Base-by-base conservation (phyloP, 305 asterid species). In the Plantago coronopus region DNA sequence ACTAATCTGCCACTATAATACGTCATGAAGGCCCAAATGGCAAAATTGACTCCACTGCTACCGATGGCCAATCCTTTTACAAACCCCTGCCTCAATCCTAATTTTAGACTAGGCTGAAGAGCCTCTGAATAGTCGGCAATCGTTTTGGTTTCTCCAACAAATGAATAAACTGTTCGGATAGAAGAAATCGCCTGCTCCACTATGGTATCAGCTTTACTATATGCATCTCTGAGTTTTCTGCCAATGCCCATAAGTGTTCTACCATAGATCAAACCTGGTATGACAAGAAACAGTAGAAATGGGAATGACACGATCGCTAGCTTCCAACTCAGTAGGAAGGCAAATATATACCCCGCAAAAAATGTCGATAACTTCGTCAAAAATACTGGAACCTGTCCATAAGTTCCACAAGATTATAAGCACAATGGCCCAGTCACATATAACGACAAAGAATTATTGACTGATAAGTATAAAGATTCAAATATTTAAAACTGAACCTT, bases 31-130 rank as follows among this genome's bases (percentile, higher is more conserved):
- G 96, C 69, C 99, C 97, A 89, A 37, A 89, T 85, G 0, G 97
- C 96, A 42, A 85, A 93, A 20, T 81, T 89, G 0, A 93, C 60
- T 1, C 96, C 87, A 18, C 84, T 93, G 40, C 99, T 93, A 0
- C 99, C 99, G 22, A 93, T 80, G 3, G 97, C 96, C 70, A 89
- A 72, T 3, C 99, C 99, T 75, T 93, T 93, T 9, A 94, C 91
- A 7, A 89, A 78, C 16, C 99, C 99, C 68, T 93, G 99, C 44
- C 74, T 69, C 15, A 82, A 51, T 8, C 99, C 99, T 57, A 89
- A 69, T 23, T 77, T 78, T 9, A 89, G 83, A 0, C 93, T 76
- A 60, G 90, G 95, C 29, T 82, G 81, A 22, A 93, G 93, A 38
- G 99, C 91, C 57, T 57, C 62, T 11, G 96, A 87, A 51, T 83